Evolutionary conservation across 768 basidiomycete species (phyloP).

Genomic region (Tricholoma flavovirens): DNA sequence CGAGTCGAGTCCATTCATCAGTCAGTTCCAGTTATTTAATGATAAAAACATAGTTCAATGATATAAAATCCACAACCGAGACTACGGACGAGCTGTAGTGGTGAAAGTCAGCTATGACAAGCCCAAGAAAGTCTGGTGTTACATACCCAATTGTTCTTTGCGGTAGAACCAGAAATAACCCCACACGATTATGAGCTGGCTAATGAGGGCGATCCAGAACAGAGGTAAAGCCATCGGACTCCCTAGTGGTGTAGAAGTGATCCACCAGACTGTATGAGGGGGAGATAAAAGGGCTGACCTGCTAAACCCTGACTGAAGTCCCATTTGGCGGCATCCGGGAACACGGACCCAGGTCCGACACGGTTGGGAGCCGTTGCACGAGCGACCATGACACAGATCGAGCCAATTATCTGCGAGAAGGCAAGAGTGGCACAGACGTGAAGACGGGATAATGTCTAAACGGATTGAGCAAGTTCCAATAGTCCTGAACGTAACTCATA

Average conservation of each 20-base stretch:
- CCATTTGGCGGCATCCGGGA: conserved; percentile 91
- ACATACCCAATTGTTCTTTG: conserved; percentile 84
- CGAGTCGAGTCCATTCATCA: background rate
- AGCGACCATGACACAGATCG: conserved; percentile 87
- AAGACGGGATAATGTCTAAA: conserved; percentile 77
- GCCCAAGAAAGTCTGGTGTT: background rate
- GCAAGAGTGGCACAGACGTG: conserved; percentile 93
- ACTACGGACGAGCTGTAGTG: background rate
- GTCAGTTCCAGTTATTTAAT: background rate
- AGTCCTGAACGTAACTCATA: conserved; percentile 24
- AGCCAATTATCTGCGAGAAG: conserved; percentile 85
- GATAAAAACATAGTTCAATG: background rate
- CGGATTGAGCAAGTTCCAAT: conserved; percentile 14
- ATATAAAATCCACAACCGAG: background rate
- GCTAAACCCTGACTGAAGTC: conserved; percentile 68
- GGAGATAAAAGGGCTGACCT: conserved; percentile 30
- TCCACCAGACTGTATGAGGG: background rate
- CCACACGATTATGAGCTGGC: conserved; percentile 78
- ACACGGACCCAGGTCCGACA: conserved; percentile 85
- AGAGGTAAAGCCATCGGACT: conserved; percentile 80
- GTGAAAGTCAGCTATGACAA: conserved; percentile 2
- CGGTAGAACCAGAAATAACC: conserved; percentile 98
- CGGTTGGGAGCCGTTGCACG: conserved; percentile 86
- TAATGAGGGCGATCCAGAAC: conserved; percentile 83
- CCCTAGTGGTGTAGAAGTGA: conserved; percentile 28